Evolutionary conservation across 805 yeast genomes (phyloP).

Genomic region (Yarrowia sp.): DNA sequence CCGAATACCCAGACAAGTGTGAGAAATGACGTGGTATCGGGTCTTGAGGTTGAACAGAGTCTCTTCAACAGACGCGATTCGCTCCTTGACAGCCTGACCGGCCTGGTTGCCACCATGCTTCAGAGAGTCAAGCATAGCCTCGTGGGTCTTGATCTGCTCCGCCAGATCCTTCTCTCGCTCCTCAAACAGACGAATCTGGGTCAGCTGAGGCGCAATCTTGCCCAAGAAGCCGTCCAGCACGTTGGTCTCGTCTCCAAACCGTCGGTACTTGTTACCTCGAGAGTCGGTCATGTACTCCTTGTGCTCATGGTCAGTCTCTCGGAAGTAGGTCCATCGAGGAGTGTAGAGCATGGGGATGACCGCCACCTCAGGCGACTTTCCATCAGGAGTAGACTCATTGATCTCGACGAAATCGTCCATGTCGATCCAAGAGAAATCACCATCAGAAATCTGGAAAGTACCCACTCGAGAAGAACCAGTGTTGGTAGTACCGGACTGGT

Average conservation of each 20-base stretch:
- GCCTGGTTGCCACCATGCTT: conserved; percentile 42
- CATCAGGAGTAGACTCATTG: conserved; percentile 51
- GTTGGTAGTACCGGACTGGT: conserved; percentile 39
- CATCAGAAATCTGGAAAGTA: conserved; percentile 48
- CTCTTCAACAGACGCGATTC: conserved; percentile 40
- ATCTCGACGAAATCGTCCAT: conserved; percentile 77
- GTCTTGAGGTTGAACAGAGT: conserved; percentile 41
- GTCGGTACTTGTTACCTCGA: conserved; percentile 48
- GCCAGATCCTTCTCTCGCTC: conserved; percentile 47
- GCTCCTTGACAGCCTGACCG: conserved; percentile 42
- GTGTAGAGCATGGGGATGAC: conserved; percentile 70
- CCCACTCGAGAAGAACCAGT: conserved; percentile 41
- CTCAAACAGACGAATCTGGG: conserved; percentile 46
- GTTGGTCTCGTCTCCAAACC: conserved; percentile 59
- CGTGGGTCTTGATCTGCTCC: conserved; percentile 48
- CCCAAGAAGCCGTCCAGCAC: conserved; percentile 67
- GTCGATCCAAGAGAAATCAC: conserved; percentile 68
- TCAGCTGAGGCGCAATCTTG: conserved; percentile 46
- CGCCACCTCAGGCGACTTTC: conserved; percentile 52
- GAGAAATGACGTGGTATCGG: conserved; percentile 40
- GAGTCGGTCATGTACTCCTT: conserved; percentile 46
- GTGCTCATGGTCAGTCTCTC: conserved; percentile 61
- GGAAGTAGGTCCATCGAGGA: conserved; percentile 70
- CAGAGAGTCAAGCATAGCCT: conserved; percentile 49
- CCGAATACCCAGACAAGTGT: conserved; percentile 5